Conservation (phyloP, 1,284 basidiomycete genomes). For the Ustilago vetiveriae region DNA sequence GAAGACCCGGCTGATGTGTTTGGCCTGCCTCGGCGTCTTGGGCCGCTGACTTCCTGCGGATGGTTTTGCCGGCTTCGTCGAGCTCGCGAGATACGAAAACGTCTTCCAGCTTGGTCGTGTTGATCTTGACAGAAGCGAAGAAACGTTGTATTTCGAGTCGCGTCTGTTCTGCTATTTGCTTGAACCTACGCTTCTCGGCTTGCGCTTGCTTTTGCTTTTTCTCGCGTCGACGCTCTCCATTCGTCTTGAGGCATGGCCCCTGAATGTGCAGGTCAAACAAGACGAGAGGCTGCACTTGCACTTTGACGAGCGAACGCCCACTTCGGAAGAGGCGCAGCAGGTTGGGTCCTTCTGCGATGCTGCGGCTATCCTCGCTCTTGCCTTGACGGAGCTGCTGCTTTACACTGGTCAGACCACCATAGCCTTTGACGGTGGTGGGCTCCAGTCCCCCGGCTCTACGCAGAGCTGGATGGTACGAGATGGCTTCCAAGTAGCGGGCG, state of each 20-base stretch:
- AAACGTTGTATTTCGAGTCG: conserved; percentile 59
- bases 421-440: conserved; percentile 27
- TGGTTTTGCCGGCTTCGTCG: conserved; percentile 54
- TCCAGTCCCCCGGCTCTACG: conserved; percentile 39
- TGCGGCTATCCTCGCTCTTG: conserved; percentile 36
- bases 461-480: conserved; percentile 54
- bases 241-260: conserved; percentile 47
- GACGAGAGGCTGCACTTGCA: conserved; percentile 46
- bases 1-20: neutral
- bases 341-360: conserved; percentile 37
- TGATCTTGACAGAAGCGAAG: conserved; percentile 52
- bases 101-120: conserved; percentile 46
- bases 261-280: conserved; percentile 52
- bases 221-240: conserved; percentile 21
- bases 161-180: conserved; percentile 36
- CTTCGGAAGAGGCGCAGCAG: conserved; percentile 52
- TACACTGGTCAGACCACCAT: conserved; percentile 32
- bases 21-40: neutral
- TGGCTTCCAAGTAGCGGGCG: conserved; percentile 55
- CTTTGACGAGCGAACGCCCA: conserved; percentile 51
- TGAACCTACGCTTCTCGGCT: conserved; percentile 22
- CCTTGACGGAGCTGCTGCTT: conserved; percentile 44
- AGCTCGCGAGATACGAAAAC: conserved; percentile 57
- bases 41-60: conserved; percentile 28
- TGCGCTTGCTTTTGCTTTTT: conserved; percentile 25